Conservation (phyloP, 768 basidiomycete genomes). For the Cystofilobasidium bisporidii region DNA sequence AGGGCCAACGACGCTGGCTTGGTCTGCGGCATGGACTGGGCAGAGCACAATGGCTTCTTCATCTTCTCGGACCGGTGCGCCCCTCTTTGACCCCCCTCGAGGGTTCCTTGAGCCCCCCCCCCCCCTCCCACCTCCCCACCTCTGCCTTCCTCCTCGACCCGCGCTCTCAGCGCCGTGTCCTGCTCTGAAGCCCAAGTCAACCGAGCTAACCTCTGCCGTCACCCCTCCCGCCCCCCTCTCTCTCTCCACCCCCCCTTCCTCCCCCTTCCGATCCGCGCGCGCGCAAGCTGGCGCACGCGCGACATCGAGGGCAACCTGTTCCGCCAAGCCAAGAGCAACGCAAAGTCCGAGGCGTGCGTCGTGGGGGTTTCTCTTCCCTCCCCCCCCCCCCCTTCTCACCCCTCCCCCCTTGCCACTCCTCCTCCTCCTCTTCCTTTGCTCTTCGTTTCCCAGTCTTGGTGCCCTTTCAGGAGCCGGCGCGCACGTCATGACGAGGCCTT, state of each 20-base stretch:
- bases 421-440: background rate
- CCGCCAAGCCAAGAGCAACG: conserved; percentile 88
- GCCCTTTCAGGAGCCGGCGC: no score
- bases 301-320: conserved; percentile 98
- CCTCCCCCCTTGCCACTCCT: background rate
- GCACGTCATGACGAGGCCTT: no score
- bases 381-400: background rate
- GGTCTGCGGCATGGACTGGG: conserved; percentile 99
- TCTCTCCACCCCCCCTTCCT: background rate
- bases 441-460: no score
- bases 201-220: no score
- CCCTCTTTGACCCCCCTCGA: no score
- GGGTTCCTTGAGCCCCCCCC: no score
- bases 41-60: conserved; percentile 92
- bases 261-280: background rate
- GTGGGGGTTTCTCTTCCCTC: no score
- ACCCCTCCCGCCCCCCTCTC: background rate
- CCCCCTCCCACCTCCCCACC: no score
- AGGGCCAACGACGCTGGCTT: conserved; percentile 86
- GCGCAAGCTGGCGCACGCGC: conserved; percentile 82
- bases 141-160: no score
- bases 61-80: conserved; percentile 91
- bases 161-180: no score
- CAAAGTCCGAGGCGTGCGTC: conserved; percentile 59
- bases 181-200: no score